Base-by-base conservation (phyloP, 208 protist species). In the Porcisia deanei region DNA sequence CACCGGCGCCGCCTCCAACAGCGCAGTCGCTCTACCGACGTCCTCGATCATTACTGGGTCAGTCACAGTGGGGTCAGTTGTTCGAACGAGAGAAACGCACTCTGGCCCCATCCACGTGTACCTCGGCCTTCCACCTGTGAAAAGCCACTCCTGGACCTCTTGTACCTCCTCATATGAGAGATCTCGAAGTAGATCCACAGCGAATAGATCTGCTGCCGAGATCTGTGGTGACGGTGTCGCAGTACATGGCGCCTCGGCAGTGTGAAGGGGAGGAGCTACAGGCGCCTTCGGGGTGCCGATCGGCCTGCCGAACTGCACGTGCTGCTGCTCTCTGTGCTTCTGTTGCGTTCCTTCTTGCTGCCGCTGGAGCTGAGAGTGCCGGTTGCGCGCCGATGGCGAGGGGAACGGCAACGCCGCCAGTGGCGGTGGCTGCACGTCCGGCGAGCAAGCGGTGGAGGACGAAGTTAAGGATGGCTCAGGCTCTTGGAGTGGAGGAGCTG, bases 91-190 rank as follows among this genome's bases (percentile, higher is more conserved):
- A 43, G 41, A 20, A 22, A 5, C 9, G 25, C 9, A 67, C 9
- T 7, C 7, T 30, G 41, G 25, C 20, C 20, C 63, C 1, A 0
- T 20, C 39, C 63, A 67, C 63, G 37, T 20, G 20, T 25, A 39
- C 22, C 47, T 67, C 39, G 30, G 43, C 2, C 30, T 25, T 37
- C 52, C 58, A 58, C 5, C 58, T 10, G 41, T 7, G 1, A 45
- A 18, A n/a, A 82, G 18, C 3, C 54, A 58, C 66, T 55, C 57
- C 30, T 71, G 72, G 3, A 67, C 55, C 45, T n/a, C 49, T 41
- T 70, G 57, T 18, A 77, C 58, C 57, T 82, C 78, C 16, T 43
- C 78, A 39, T 77, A 82, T 16, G 59, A 61, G 57, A 82, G 59
- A 22, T 34, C 59, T 34, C 69, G 78, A 4, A 82, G 78, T 16